Evolutionary conservation across 495 filamentous ascomycete genomes (phyloP), one percentile per base, ranked within the genome.

Genomic region (Daldinia vernicosa): DNA sequence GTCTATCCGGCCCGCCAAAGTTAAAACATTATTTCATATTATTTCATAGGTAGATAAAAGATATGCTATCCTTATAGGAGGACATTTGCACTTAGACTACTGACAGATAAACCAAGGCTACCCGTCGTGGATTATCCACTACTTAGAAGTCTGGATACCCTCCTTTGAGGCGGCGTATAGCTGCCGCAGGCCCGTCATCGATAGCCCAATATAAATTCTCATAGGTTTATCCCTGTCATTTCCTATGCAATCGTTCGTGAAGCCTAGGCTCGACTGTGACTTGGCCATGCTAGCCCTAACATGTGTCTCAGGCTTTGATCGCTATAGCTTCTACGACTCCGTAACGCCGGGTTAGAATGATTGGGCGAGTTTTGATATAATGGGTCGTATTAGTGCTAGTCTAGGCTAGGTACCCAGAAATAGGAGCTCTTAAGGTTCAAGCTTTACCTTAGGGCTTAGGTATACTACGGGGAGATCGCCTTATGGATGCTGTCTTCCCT

Each of bases 341-440:
- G 5, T 67, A 53, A 51, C 33, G 7, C 22, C 32, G 9, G 4
- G 32, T 6, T 11, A 28, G n/a, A 52, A 17, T n/a, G 26, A 3
- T 4, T 26, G 8, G 12, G 22, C 11, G 6, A 22, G n/a, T 47
- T 6, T n/a, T 35, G 33, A 14, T 12, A 35, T 35, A 12, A 35
- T 14, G 12, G 9, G 33, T 3, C 9, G 12, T 12, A 12, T 35
- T 12, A 2, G 33, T 14, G 33, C 33, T 14, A 35, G 1, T 3
- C 33, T 35, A 35, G 33, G 33, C 33, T 35, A 35, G 33, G 11
- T 35, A 60, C 15, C 50, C 28, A 24, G 22, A 40, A 39, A 26
- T 14, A 39, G 32, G 30, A 39, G 9, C 2, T n/a, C 22, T 39
- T 50, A 61, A 62, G 50, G 58, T 68, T 68, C 52, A 22, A 28